Evolutionary conservation across 2,329 filamentous ascomycete species (phyloP), one percentile per base, ranked within the genome.

Genomic region (Colletotrichum shisoi): DNA sequence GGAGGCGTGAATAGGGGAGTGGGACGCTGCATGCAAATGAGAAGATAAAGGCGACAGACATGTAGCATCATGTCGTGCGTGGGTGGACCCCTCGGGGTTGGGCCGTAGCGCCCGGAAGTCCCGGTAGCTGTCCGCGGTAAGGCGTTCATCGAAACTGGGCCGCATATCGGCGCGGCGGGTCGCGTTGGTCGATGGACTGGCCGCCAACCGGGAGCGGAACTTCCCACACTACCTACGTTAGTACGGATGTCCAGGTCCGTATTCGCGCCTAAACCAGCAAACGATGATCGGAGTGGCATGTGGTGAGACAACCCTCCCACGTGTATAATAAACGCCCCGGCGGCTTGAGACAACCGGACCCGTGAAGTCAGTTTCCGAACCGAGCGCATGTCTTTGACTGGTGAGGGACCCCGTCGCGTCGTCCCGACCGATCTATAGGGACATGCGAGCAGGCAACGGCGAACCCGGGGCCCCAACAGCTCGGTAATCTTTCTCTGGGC

Each of bases 61-160:
- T 31, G 27, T 31, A 31, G 5, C 27, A 31, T 31, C 27, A 31
- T 59, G 31, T 54, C 37, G 42, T 64, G 49, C 37, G 42, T 64
- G 49, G 17, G 39, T 15, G 15, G 42, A 34, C 31, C 6, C 17
- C 17, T 61, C 53, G 61, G 48, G 19, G 19, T 45, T 45, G 24
- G 61, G 19, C 49, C 61, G 54, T 54, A 27, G 60, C 48, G 40
- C 52, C 61, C 65, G 61, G 59, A 49, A 21, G 54, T 45, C 40
- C 61, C 54, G 44, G 24, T 15, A 49, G 58, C 51, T 45, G 51
- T 49, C 52, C 58, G 53, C 59, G 53, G 64, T 27, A 54, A 62
- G 66, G 66, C 66, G 52, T 37, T 62, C 51, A 67, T 45, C 62
- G 65, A 53, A 57, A 42, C 31, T 62, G 39, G 57, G 51, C 51